phyloP scores from a whole-genome alignment of 257 asterid species.

The Solanum raphanifolium region DNA sequence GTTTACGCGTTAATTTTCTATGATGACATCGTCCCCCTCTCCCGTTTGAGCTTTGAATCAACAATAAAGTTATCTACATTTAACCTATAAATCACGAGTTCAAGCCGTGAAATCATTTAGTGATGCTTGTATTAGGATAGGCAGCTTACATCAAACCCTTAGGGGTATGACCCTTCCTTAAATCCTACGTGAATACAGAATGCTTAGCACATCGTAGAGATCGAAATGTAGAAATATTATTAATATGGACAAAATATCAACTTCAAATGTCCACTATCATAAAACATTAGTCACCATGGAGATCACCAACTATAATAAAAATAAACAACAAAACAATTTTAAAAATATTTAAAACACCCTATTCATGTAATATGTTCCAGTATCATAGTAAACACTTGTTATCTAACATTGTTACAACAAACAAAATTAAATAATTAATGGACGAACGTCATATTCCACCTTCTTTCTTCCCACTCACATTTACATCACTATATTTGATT shows the following conservation, averaged over 20 bases:
- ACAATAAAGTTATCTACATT: background rate
- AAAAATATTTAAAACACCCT: conserved; percentile 6
- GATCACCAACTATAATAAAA: background rate
- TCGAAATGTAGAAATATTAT: background rate
- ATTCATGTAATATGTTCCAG: conserved; percentile 19
- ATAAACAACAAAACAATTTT: background rate
- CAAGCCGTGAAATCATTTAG: background rate
- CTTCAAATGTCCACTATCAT: background rate
- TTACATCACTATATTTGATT: conserved; percentile 14
- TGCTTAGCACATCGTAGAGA: background rate
- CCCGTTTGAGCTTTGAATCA: background rate
- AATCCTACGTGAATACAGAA: background rate
- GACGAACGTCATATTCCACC: conserved; percentile 20
- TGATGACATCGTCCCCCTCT: background rate
- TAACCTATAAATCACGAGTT: background rate
- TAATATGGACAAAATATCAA: background rate
- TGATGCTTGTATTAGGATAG: too few relatives aligned
- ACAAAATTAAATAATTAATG: conserved; percentile 9
- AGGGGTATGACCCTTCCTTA: too few relatives aligned
- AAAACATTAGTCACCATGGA: background rate
- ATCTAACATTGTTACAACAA: background rate
- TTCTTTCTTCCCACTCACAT: conserved; percentile 6
- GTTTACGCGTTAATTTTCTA: background rate
- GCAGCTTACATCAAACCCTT: background rate
- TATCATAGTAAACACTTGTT: conserved; percentile 25